Evolutionary conservation across 306 rosid species (phyloP), one percentile per base, ranked within the genome.

Genomic region (Trichosanthes truncata): DNA sequence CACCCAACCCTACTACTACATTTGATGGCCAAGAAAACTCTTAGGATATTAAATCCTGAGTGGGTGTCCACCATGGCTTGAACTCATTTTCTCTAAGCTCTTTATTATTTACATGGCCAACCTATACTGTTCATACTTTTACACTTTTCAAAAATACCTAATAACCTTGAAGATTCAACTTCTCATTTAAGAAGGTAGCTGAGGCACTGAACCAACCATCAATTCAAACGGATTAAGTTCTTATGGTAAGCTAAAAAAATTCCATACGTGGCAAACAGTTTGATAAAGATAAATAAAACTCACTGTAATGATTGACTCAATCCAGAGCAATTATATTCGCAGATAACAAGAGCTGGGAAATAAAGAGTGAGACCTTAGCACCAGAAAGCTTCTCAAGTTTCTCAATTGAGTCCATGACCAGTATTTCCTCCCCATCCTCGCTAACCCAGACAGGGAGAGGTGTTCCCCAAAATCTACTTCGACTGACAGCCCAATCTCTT

Each of bases 401-500:
- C 88, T 84, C 91, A 85, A 95, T 91, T 40, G 96, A 95, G 85
- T 91, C 96, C 83, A 95, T 90, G 76, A 95, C 91, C 25, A 85
- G 59, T 72, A 87, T 77, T 85, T 93, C 99, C 85, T 88, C 88
- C 41, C 90, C 97, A 77, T 95, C 97, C 85, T 93, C 96, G 71
- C 97, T 95, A 62, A 93, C 88, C 99, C 97, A 95, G 82, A 95
- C 76, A 36, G 97, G 97, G 80, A 95, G 93, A 75, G 99, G 97
- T 75, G 97, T 95, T 56, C 97, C 99, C 99, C 99, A 95, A 84
- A 95, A 95, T 87, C 97, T 89, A 90, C 97, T 95, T 21, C 99
- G 93, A 84, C 99, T 95, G 77, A 95, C 87, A 76, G 97, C 97
- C 97, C 99, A 95, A 81, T 95, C 99, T 87, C 99, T 91, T 26